Base-by-base conservation (phyloP, 345 rosid species). In the Melastoma malabathricum region DNA sequence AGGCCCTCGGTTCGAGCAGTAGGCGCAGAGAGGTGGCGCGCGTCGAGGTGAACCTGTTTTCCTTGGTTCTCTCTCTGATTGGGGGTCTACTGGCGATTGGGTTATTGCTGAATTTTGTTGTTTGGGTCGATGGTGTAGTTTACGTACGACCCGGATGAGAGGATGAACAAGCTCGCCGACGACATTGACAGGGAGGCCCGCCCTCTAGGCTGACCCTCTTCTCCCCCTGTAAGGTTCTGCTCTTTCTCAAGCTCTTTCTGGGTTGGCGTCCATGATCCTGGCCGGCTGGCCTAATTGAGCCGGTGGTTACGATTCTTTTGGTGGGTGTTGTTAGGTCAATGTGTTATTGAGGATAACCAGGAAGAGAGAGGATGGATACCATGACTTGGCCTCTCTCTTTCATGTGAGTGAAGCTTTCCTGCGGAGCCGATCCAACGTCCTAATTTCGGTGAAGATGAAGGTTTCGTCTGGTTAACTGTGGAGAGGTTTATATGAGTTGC, bases 371-470 rank as follows among this genome's bases (percentile, higher is more conserved):
- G 98, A 92, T 63, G 98, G 95, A 54, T 92, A 66, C 68, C 98
- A 92, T 72, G 96, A 82, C 63, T 75, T 92, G 66, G 96, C 98
- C 3, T 92, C 96, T 61, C 82, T 86, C 43, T 86, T 90, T 73
- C 98, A 90, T 69, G 96, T 86, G 60, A 79, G 84, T 48, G 52
- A 27, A 2, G 18, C 55, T 39, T 17, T 12, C 2, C 23, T 31
- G 3, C 1, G 19, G 31, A 7, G 14, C 41, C 44, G 15, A 3
- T 51, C n/a, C n/a, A n/a, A n/a, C n/a, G n/a, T n/a, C 54, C 41
- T 5, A 16, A 18, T 48, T 18, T 2, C 13, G 52, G 52, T 22
- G 31, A 15, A 29, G 9, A 22, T 13, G 4, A 48, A 29, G n/a
- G 23, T 14, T 48, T 14, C 27, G 13, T 20, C 18, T 10, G 17